These are phyloP conservation scores for Coemansia brasiliensis DNA, from an alignment of 192 early-diverging fungal species.

Conservation along the genomic window DNA sequence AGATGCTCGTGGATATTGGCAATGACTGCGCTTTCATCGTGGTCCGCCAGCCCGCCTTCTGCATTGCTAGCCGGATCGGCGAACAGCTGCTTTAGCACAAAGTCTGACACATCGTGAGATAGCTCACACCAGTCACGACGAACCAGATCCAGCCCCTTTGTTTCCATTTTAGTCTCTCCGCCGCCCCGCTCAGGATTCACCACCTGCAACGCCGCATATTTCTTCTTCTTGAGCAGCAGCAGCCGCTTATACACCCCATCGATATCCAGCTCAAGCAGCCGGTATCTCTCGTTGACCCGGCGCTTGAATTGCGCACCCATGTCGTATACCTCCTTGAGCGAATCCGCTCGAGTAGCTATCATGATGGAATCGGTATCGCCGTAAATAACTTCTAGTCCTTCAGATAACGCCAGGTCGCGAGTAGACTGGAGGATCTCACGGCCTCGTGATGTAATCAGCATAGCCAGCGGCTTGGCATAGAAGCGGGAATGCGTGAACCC, in stretches of 20 bases:
- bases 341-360: conserved; percentile 83
- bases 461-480: conserved; percentile 95
- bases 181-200: conserved; percentile 38
- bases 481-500: conserved; percentile 92
- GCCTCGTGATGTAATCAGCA: conserved; percentile 93
- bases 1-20: conserved; percentile 81
- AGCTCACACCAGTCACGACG: conserved; percentile 97
- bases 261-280: conserved; percentile 94
- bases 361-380: conserved; percentile 99
- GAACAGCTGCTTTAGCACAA: conserved; percentile 65
- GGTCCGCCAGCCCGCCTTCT: no score
- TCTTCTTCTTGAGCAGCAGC: conserved; percentile 95
- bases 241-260: conserved; percentile 90
- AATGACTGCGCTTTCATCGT: conserved; percentile 70
- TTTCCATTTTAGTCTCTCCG: conserved; percentile 63
- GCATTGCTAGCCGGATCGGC: conserved; percentile 42
- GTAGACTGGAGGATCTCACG: conserved; percentile 96
- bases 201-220: conserved; percentile 87
- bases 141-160: conserved; percentile 94
- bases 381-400: conserved; percentile 93
- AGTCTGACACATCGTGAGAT: conserved; percentile 84
- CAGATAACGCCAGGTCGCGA: conserved; percentile 75
- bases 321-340: conserved; percentile 71
- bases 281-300: conserved; percentile 88
- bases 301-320: conserved; percentile 82